Base-by-base conservation (phyloP, 2,329 filamentous ascomycete species). In the Cladophialophora bantiana region DNA sequence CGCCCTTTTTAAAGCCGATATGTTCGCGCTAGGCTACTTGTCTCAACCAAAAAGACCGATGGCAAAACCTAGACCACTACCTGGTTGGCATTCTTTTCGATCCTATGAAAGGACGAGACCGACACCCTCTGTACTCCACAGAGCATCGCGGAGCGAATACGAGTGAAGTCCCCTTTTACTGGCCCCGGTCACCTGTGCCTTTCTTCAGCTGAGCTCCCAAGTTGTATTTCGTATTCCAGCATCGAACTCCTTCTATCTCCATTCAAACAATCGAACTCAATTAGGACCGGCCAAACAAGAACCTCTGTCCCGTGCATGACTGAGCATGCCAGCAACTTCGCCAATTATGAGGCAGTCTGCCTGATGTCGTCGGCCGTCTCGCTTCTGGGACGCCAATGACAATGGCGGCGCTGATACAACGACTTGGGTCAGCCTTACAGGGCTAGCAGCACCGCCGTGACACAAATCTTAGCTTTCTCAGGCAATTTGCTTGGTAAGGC, bases 81-180 rank as follows among this genome's bases (percentile, higher is more conserved):
- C 9, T 18, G 38, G 15, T 42, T 13, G 5, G 12, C 13, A 42
- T 12, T 42, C 38, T 15, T 42, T n/a, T 15, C 15, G 18, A 7
- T 18, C n/a, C 26, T n/a, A 26, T 26, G 18, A 20, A 50, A 10
- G 18, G 45, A 26, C 45, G 3, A 26, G 18, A 34, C 6, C 15
- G 15, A 12, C 5, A 45, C 18, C 57, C 26, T 13, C 18, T 34
- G 20, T 15, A n/a, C 40, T 7, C 13, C 15, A 9, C 12, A 35
- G n/a, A 2, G 42, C n/a, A 31, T 45, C 42, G 5, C 7, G 57
- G 38, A 50, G 40, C 57, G 42, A 59, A 52, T 52, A 52, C 57
- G 57, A 59, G 40, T 12, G 26, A 48, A 50, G 40, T 10, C 31
- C 13, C 7, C 4, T 18, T 26, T n/a, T 26, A 26, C 18, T 50